Conservation (phyloP, 768 basidiomycete genomes). For the Pleurotus eryngii region DNA sequence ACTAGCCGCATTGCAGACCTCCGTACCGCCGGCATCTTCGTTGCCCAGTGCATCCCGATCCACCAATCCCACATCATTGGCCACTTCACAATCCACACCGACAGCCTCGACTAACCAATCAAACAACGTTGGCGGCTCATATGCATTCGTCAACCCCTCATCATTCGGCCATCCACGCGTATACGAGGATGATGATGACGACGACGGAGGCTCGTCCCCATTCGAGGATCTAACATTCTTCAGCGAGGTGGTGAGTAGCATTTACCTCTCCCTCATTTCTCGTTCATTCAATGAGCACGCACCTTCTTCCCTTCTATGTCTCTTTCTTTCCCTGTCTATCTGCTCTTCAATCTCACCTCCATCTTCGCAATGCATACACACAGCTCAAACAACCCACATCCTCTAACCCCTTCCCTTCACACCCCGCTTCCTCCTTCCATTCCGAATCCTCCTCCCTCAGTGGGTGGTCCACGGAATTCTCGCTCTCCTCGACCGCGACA, state of each 20-base stretch:
- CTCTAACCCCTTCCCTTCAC: background rate
- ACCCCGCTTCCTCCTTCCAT: background rate
- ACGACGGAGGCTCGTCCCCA: constrained; percentile 23
- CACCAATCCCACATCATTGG: constrained; percentile 19
- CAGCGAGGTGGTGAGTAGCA: constrained; percentile 13
- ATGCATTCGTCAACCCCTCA: constrained; percentile 42
- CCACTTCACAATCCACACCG: constrained; percentile 13
- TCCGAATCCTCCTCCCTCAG: constrained; percentile 3
- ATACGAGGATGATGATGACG: constrained; percentile 27
- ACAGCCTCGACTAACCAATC: constrained; percentile 14
- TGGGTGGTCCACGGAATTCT: constrained; percentile 3
- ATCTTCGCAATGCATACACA: background rate
- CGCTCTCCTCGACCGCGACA: background rate
- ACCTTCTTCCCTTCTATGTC: background rate
- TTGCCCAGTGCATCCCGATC: constrained; percentile 31
- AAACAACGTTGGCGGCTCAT: constrained; percentile 18
- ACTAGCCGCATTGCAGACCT: background rate
- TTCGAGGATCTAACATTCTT: constrained; percentile 22
- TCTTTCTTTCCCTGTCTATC: background rate
- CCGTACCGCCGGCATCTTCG: constrained; percentile 19
- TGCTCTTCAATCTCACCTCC: background rate
- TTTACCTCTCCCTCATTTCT: constrained; percentile 11
- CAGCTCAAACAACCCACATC: background rate
- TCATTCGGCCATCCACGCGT: constrained; percentile 28
- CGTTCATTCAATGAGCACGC: constrained; percentile 18